phyloP scores from a whole-genome alignment of 352 stramenopile genomes.

The Phytophthora macrochlamydospora region DNA sequence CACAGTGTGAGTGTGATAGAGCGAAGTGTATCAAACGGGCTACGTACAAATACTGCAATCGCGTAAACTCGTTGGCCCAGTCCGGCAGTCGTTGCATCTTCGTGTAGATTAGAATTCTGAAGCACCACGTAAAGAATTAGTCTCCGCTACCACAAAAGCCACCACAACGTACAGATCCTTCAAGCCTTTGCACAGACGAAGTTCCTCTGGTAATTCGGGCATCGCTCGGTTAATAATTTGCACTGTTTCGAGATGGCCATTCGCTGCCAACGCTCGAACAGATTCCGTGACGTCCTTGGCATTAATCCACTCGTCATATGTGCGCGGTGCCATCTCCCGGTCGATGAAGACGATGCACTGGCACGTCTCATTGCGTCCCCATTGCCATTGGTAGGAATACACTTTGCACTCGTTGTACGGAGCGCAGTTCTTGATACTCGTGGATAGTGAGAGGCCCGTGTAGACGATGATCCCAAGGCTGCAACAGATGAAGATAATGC shows the following conservation, averaged over 20 bases:
- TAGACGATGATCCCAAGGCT: slow-evolving; percentile 38
- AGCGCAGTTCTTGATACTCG: slow-evolving; percentile 32
- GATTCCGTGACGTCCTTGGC: slow-evolving; percentile 35
- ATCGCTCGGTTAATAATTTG: slow-evolving; percentile 50
- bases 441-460: slow-evolving; percentile 29
- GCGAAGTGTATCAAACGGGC: not conserved
- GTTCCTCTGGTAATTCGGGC: slow-evolving; percentile 31
- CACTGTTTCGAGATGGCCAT: slow-evolving; percentile 39
- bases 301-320: slow-evolving; percentile 43
- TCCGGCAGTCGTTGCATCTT: slow-evolving; percentile 31
- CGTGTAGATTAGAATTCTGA: slow-evolving; percentile 39
- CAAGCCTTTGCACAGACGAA: slow-evolving; percentile 35
- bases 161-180: slow-evolving; percentile 20
- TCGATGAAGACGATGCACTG: slow-evolving; percentile 49
- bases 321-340: slow-evolving; percentile 20
- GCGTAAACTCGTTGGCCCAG: slow-evolving; percentile 32
- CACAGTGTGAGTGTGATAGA: not conserved
- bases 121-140: not conserved
- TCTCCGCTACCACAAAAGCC: not conserved
- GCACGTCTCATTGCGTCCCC: slow-evolving; percentile 18
- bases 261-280: slow-evolving; percentile 30
- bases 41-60: slow-evolving; percentile 41
- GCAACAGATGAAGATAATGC: slow-evolving; percentile 47
- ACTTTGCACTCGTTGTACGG: slow-evolving; percentile 42
- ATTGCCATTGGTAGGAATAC: slow-evolving; percentile 49